Conservation (phyloP, 768 basidiomycete genomes). For the Vishniacozyma victoriae region DNA sequence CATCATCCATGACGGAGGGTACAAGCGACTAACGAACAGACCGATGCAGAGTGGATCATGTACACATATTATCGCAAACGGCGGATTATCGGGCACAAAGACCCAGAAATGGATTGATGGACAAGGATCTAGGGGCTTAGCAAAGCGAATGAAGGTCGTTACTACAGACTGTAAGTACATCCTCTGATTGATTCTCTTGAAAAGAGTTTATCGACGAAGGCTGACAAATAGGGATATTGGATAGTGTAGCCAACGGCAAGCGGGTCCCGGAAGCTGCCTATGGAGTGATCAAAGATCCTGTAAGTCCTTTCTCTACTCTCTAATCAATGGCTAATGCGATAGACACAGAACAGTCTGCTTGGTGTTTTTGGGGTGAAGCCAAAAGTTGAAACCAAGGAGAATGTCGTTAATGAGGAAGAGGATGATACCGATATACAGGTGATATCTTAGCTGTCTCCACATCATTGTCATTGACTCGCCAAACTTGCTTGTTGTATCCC, state of each 20-base stretch:
- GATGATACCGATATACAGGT: neutral
- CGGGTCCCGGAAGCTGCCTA: constrained; percentile 32
- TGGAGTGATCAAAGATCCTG: constrained; percentile 33
- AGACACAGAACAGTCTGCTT: constrained; percentile 30
- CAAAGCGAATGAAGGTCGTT: constrained; percentile 31
- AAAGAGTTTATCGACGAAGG: neutral
- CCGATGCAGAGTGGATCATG: constrained; percentile 24
- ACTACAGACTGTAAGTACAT: constrained; percentile 33
- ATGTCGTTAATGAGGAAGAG: neutral
- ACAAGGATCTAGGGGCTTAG: constrained; percentile 25
- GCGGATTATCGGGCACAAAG: constrained; percentile 33
- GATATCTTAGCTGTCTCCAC: neutral
- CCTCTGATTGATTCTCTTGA: neutral
- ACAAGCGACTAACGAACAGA: too few relatives aligned
- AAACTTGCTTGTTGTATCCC: neutral
- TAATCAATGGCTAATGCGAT: neutral
- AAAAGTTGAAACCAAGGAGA: constrained; percentile 9
- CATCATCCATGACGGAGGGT: neutral
- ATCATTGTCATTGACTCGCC: neutral
- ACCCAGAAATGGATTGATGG: constrained; percentile 42
- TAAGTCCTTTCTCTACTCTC: constrained; percentile 7
- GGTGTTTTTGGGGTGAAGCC: constrained; percentile 23
- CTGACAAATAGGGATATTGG: constrained; percentile 25
- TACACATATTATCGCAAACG: constrained; percentile 39
- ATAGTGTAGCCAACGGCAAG: constrained; percentile 28